Base-by-base conservation (phyloP, 148 eudicot species). In the Silene uniflora region DNA sequence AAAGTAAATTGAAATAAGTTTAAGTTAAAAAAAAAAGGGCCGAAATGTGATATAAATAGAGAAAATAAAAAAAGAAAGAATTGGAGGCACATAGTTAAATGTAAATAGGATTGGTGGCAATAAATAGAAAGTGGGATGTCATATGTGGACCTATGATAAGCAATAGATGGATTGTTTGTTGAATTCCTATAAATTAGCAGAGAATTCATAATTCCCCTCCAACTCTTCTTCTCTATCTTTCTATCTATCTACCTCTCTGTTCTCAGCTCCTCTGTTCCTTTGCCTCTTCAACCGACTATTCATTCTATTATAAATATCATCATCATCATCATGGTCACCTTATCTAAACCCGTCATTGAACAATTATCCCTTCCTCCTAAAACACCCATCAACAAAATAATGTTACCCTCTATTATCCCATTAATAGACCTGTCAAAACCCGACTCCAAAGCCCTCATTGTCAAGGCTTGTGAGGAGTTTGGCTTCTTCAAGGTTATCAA, bases 401-500 rank as follows among this genome's bases (percentile, higher is more conserved):
- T 85, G 9, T 27, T 18, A 14, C 22, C 75, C 27, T 71, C 70
- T 13, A 17, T 44, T 1, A 82, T 88, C 62, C 94, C 97, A 0
- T 72, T 80, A 0, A 83, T 92, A 1, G 89, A 90, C 84, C 80
- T 92, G 3, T 75, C 78, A 0, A 64, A 83, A 44, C 88, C 93
- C 0, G 72, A 81, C 8, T 82, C 92, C 0, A 82, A 80, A 29
- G 35, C 69, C 61, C 67, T 17, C 69, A 75, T 85, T 19, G 91
- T 89, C 62, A 77, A 86, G 29, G 97, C 97, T 9, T 88, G 93
- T 64, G 77, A 82, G 27, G 91, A 92, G 23, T 84, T 84, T 46
- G 98, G 96, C 0, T 89, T 93, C 88, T 93, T 93, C 67, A 91
- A 91, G 65, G 77, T 90, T 3, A 64, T 79, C 35, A 89, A 88